Evolutionary conservation across 1,139 yeast species (phyloP).

Genomic region (Arxiozyma slooffiae): DNA sequence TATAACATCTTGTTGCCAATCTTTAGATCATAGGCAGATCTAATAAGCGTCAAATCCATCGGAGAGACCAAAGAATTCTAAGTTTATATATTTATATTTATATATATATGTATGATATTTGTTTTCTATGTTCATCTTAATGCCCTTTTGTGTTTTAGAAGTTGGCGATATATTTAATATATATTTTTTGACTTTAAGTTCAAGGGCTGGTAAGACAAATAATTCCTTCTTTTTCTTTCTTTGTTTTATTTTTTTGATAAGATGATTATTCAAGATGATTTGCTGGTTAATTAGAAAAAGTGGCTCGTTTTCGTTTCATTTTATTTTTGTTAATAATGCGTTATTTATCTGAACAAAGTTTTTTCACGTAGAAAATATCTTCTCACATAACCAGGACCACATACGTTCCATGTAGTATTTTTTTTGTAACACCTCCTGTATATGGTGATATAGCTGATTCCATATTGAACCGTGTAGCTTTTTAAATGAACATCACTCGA

Average conservation of each 20-base stretch:
- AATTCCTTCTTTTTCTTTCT: slow-evolving; percentile 13
- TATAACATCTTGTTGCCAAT: slow-evolving; percentile 56
- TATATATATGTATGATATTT: too few relatives aligned
- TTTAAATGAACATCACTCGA: too few relatives aligned
- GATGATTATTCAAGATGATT: neutral
- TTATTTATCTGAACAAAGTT: too few relatives aligned
- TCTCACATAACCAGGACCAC: too few relatives aligned
- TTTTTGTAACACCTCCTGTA: too few relatives aligned
- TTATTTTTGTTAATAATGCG: too few relatives aligned
- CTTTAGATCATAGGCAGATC: slow-evolving; percentile 27
- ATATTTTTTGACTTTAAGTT: slow-evolving; percentile 9
- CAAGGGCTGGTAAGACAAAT: slow-evolving; percentile 60
- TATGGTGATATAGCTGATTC: too few relatives aligned
- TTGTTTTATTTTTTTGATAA: slow-evolving; percentile 3
- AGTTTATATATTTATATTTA: neutral
- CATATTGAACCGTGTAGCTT: too few relatives aligned
- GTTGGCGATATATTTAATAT: neutral
- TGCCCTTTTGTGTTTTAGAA: slow-evolving; percentile 40
- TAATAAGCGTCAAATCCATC: slow-evolving; percentile 52
- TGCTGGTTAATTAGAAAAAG: too few relatives aligned
- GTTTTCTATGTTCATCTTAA: slow-evolving; percentile 43
- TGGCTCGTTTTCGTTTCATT: too few relatives aligned
- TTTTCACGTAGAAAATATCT: too few relatives aligned
- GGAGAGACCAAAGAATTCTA: slow-evolving; percentile 41
- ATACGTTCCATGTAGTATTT: too few relatives aligned